Conservation (phyloP, 352 stramenopile genomes). For the Hyaloperonospora brassicae region DNA sequence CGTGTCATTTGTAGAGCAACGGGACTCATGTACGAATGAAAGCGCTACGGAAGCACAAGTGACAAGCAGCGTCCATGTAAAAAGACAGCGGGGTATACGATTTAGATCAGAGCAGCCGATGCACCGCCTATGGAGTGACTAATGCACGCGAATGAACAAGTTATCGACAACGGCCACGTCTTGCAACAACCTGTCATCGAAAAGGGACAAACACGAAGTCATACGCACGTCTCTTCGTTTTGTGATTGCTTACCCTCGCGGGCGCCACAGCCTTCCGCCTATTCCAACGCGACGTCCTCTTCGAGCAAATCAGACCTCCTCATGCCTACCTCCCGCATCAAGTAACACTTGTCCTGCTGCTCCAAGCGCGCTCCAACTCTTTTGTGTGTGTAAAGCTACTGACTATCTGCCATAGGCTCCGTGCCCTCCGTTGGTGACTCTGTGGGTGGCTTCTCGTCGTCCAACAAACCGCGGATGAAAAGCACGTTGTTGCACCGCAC, state of each 20-base stretch:
- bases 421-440: constrained; percentile 18
- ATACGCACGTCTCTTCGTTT: no score
- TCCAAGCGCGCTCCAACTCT: not conserved
- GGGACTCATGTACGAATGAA: constrained; percentile 25
- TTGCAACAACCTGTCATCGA: not conserved
- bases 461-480: constrained; percentile 87
- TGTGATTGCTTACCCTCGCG: no score
- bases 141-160: no score
- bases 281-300: not conserved
- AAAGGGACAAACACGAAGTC: not conserved
- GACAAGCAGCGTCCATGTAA: not conserved
- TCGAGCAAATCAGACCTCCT: not conserved
- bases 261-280: no score
- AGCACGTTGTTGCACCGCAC: constrained; percentile 99
- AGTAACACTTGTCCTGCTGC: not conserved
- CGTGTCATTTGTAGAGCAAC: constrained; percentile 7
- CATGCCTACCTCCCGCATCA: constrained; percentile 1
- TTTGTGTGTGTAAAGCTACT: constrained; percentile 11
- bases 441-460: constrained; percentile 61
- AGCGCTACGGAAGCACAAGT: constrained; percentile 13
- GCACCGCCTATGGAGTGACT: no score
- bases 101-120: not conserved
- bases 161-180: no score
- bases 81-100: not conserved
- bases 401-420: constrained; percentile 37